Conservation (phyloP, 108 stramenopile genomes). For the Fragilaria crotonensis region DNA sequence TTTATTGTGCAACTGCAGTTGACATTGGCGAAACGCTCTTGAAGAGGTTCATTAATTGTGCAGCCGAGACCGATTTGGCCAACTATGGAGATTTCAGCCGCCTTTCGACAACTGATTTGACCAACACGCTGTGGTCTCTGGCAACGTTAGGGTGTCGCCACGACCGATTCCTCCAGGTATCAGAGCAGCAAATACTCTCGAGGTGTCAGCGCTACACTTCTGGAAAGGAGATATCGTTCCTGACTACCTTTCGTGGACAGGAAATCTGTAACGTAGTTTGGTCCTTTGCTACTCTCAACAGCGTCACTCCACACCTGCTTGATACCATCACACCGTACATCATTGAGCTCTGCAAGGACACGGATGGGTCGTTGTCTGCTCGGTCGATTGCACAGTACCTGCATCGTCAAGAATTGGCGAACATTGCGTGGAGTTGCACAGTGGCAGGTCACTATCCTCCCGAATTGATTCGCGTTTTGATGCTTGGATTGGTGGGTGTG, state of each 20-base stretch:
- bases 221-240: neutral
- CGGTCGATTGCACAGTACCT: conserved; percentile 41
- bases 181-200: conserved; percentile 20
- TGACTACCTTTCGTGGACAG: conserved; percentile 45
- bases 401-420: conserved; percentile 71
- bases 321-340: conserved; percentile 40
- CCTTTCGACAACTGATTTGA: conserved; percentile 25
- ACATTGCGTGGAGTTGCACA: conserved; percentile 57
- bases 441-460: conserved; percentile 56
- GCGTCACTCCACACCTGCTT: conserved; percentile 27
- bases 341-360: conserved; percentile 21
- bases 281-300: conserved; percentile 67
- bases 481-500: conserved; percentile 55
- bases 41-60: conserved; percentile 39
- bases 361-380: conserved; percentile 5
- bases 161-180: conserved; percentile 41
- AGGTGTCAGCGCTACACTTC: conserved; percentile 3
- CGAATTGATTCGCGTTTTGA: conserved; percentile 43
- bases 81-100: conserved; percentile 12
- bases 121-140: conserved; percentile 68
- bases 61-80: conserved; percentile 44
- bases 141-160: conserved; percentile 64
- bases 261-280: conserved; percentile 76
- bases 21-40: conserved; percentile 68
- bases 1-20: conserved; percentile 58